A percentile compares a stretch with the other conserved stretches of the same genome.
Evolutionary conservation across 73 alveolate genomes (phyloP).

Genomic region (Paramecium sexaurelia): DNA sequence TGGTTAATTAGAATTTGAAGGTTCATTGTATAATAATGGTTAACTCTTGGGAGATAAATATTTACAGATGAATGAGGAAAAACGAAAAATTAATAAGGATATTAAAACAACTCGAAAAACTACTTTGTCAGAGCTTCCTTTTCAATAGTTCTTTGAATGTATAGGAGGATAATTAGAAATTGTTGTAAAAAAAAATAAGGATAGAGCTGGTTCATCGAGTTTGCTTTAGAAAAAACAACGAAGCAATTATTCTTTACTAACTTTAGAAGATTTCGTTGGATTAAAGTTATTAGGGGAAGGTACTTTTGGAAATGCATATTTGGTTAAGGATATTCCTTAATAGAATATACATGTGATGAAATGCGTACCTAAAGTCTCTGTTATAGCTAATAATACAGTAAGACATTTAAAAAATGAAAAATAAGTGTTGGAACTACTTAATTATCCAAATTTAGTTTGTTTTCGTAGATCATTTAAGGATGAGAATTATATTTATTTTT

Average conservation of each 20-base stretch:
- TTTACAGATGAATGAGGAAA: neutral
- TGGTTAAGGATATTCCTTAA: conserved; percentile 23
- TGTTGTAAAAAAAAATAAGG: conserved; percentile 55
- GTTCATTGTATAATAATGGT: conserved; percentile 55
- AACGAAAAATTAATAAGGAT: conserved; percentile 37
- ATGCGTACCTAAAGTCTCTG: conserved; percentile 51
- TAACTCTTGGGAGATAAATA: conserved; percentile 57
- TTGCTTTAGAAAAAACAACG: neutral
- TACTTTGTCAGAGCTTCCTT: conserved; percentile 33
- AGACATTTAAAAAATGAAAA: conserved; percentile 55
- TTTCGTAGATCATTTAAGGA: conserved; percentile 64
- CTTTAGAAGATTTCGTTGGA: conserved; percentile 78
- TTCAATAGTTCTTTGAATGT: conserved; percentile 41
- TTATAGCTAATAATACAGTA: conserved; percentile 35
- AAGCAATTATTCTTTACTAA: conserved; percentile 75
- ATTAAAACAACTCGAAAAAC: conserved; percentile 46
- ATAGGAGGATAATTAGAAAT: conserved; percentile 66
- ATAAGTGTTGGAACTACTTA: conserved; percentile 55
- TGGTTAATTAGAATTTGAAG: conserved; percentile 44
- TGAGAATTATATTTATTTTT: conserved; percentile 59
- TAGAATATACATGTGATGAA: conserved; percentile 41
- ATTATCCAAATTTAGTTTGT: conserved; percentile 8
- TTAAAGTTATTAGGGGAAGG: conserved; percentile 69
- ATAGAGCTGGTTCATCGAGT: neutral
- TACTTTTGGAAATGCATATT: conserved; percentile 58